These are phyloP conservation scores for Nothopassalora personata DNA, from an alignment of 2,329 filamentous ascomycete species.

Conservation along the genomic window DNA sequence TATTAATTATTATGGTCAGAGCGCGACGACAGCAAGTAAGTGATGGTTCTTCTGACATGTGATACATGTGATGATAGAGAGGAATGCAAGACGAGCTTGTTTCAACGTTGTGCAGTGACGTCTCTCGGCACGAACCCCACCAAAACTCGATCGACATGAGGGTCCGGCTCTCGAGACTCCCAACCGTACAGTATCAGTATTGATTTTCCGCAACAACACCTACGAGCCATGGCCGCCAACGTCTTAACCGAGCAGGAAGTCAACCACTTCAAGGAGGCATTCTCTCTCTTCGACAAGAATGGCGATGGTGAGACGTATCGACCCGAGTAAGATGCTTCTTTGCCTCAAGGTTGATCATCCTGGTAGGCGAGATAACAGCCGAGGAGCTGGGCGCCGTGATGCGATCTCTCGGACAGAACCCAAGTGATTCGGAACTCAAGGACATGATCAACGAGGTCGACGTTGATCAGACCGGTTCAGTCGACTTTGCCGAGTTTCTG, in stretches of 20 bases:
- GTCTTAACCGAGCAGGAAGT: not conserved
- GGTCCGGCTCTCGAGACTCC: not conserved
- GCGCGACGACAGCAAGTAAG: too few species aligned
- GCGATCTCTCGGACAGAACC: slow-evolving; percentile 14
- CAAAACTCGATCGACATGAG: not conserved
- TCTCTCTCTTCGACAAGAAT: slow-evolving; percentile 10
- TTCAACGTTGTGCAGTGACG: not conserved
- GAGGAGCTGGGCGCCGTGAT: slow-evolving; percentile 17
- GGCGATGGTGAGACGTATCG: slow-evolving; percentile 10
- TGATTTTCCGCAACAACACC: not conserved
- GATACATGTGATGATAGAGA: too few species aligned
- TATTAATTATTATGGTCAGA: too few species aligned
- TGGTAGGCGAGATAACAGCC: slow-evolving; percentile 16
- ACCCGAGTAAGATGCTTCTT: not conserved
- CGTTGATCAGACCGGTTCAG: slow-evolving; percentile 12
- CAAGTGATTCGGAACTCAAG: slow-evolving; percentile 14
- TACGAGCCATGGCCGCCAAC: not conserved
- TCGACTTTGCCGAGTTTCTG: slow-evolving; percentile 17
- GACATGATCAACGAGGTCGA: slow-evolving; percentile 19
- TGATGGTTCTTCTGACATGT: too few species aligned
- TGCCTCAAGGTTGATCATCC: not conserved
- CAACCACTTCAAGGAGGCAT: not conserved
- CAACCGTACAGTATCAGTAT: too few species aligned
- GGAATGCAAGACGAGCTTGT: not conserved
- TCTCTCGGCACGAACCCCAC: not conserved